A percentile compares a stretch with the other conserved stretches of the same genome.
phyloP scores from a whole-genome alignment of 441 rosid genomes.

The Macaranga tanarius region DNA sequence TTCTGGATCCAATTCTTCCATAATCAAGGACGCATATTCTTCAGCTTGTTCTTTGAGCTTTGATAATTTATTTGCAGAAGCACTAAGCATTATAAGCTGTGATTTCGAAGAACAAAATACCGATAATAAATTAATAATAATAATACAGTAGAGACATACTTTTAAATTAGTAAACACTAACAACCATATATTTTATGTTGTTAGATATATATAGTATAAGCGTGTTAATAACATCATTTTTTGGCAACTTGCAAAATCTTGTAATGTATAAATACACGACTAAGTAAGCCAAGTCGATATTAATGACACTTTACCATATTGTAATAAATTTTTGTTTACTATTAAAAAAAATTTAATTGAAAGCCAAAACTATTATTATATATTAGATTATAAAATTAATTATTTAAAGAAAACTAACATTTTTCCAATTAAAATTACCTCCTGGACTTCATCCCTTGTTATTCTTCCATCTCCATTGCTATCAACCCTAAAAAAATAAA shows the following conservation, averaged over 20 bases:
- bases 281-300: too few species aligned
- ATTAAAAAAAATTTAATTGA: too few species aligned
- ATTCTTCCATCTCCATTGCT: slow-evolving; percentile 89
- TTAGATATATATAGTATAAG: too few species aligned
- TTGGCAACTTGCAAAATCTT: too few species aligned
- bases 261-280: too few species aligned
- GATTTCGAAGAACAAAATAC: background rate
- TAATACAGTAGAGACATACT: background rate
- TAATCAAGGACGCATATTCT: slow-evolving; percentile 90
- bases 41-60: slow-evolving; percentile 92
- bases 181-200: too few species aligned
- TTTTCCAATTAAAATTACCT: slow-evolving; percentile 42
- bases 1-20: slow-evolving; percentile 99
- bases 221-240: too few species aligned
- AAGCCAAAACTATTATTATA: too few species aligned
- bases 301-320: too few species aligned
- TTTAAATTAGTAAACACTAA: background rate
- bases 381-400: background rate
- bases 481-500: slow-evolving; percentile 77
- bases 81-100: slow-evolving; percentile 96
- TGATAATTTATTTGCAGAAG: slow-evolving; percentile 89
- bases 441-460: slow-evolving; percentile 82
- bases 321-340: too few species aligned
- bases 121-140: background rate
- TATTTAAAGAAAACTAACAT: too few species aligned